A percentile compares a stretch with the other conserved stretches of the same genome.
phyloP scores from a whole-genome alignment of 208 protist species.

The Trypanosoma grayi region DNA sequence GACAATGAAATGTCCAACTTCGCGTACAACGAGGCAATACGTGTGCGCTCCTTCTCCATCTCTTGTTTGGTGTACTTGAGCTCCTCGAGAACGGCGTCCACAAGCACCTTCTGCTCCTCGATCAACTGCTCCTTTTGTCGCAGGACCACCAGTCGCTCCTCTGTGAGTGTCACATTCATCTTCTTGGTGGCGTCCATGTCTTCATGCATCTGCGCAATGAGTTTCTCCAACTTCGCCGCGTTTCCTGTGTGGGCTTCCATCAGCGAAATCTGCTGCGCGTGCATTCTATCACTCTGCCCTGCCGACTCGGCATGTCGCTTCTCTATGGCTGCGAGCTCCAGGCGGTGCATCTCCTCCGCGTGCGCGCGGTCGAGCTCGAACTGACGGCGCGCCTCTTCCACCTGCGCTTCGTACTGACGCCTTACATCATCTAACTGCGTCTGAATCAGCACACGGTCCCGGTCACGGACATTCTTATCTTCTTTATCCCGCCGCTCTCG shows the following conservation, averaged over 20 bases:
- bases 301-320: slow-evolving; percentile 62
- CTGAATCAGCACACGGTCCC: slow-evolving; percentile 54
- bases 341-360: slow-evolving; percentile 64
- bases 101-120: slow-evolving; percentile 49
- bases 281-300: slow-evolving; percentile 50
- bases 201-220: slow-evolving; percentile 57
- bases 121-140: slow-evolving; percentile 54
- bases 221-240: slow-evolving; percentile 49
- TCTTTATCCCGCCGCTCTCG: slow-evolving; percentile 59
- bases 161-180: slow-evolving; percentile 66
- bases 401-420: slow-evolving; percentile 52
- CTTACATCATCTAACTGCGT: slow-evolving; percentile 71
- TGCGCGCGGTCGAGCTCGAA: slow-evolving; percentile 60
- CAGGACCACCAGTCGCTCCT: slow-evolving; percentile 54
- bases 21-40: slow-evolving; percentile 57
- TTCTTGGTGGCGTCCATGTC: slow-evolving; percentile 64
- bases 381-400: slow-evolving; percentile 74
- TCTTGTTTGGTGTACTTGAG: slow-evolving; percentile 52
- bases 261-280: slow-evolving; percentile 53
- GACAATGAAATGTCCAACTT: slow-evolving; percentile 77
- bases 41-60: slow-evolving; percentile 63
- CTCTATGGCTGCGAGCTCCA: slow-evolving; percentile 61
- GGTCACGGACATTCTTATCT: slow-evolving; percentile 52
- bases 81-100: slow-evolving; percentile 65
- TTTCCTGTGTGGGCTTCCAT: slow-evolving; percentile 62